These are phyloP conservation scores for Voacanga thouarsii DNA, from an alignment of 257 asterid genomes.

Conservation along the genomic window DNA sequence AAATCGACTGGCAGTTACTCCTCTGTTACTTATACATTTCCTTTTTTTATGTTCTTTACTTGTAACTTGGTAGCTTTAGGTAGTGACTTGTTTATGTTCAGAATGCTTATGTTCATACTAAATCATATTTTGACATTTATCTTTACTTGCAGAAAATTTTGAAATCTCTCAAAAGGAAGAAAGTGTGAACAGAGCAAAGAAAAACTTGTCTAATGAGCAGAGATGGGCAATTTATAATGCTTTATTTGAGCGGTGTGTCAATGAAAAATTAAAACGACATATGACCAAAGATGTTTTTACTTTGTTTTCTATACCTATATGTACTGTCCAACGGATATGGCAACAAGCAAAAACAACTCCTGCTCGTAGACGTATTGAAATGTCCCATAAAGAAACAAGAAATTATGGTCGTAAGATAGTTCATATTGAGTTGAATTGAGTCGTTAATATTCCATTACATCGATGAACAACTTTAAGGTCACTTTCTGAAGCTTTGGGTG, in stretches of 20 bases:
- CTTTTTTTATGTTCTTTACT: too few species aligned
- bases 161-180: neutral
- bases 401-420: neutral
- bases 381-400: neutral
- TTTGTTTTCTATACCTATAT: neutral
- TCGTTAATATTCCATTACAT: neutral
- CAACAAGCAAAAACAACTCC: neutral
- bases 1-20: too few species aligned
- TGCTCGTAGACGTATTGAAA: neutral
- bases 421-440: neutral
- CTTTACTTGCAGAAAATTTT: neutral
- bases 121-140: too few species aligned
- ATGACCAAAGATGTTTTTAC: neutral
- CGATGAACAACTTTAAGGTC: neutral
- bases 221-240: neutral
- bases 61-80: too few species aligned
- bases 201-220: neutral
- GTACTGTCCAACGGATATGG: neutral
- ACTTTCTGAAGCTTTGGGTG: neutral
- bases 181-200: neutral
- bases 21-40: too few species aligned
- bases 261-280: conserved; percentile 1
- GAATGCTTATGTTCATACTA: too few species aligned
- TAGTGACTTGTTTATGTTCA: too few species aligned
- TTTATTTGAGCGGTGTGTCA: neutral